Base-by-base conservation (phyloP, 2,329 filamentous ascomycete genomes). In the Botrytis deweyae region DNA sequence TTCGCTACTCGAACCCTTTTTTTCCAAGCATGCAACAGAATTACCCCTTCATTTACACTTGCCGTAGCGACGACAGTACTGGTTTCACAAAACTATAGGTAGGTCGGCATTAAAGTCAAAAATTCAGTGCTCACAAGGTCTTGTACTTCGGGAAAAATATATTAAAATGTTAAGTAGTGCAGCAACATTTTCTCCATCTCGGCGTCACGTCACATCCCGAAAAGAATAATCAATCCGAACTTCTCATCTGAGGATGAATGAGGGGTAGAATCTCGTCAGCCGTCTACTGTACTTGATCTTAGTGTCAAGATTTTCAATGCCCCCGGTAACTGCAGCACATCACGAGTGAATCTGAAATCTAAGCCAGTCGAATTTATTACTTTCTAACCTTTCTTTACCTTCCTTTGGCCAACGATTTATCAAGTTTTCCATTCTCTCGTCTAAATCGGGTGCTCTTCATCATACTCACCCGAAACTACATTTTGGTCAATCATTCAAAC, bases 41-140 rank as follows among this genome's bases (percentile, higher is more conserved):
- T 10, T 22, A 25, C 67, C 67, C 67, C 49, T 70, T 70, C 67
- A 70, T 70, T 70, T 70, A 61, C 38, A 38, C 64, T 52, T 67
- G 38, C 65, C 46, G 46, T 59, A 70, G 67, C 67, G 67, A 69
- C 38, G 25, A 69, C 29, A 29, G 20, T 33, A 59, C 36, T n/a
- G n/a, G 52, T 70, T 59, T 70, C 67, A 44, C 67, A n/a, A 29
- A n/a, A 25, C 20, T 38, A 61, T 10, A 42, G 6, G 52, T 38
- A 12, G 3, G 16, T n/a, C 25, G 22, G 25, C 52, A 46, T 36
- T 20, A 70, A 46, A 20, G 22, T 46, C 55, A 12, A 62, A 22
- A 6, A 58, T n/a, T n/a, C 29, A 63, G 25, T 38, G 29, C 46
- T 29, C 33, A 38, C 44, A 49, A 67, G 65, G 33, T 68, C 46